Conservation (phyloP, 768 basidiomycete species). For the Tremella yokohamensis region DNA sequence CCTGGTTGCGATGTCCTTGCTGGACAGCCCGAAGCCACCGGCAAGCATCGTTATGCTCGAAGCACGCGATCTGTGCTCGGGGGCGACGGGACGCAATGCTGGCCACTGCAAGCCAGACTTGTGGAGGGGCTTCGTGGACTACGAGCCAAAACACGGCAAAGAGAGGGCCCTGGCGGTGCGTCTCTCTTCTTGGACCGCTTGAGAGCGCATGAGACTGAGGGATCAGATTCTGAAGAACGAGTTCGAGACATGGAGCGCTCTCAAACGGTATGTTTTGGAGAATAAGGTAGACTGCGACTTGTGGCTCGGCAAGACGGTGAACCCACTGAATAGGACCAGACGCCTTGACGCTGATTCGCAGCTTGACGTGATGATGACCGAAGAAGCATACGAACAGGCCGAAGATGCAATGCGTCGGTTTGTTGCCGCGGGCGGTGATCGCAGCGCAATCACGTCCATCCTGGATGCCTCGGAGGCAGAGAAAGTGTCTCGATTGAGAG, state of each 20-base stretch:
- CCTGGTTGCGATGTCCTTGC: slow-evolving; percentile 5
- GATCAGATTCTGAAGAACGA: slow-evolving; percentile 28
- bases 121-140: slow-evolving; percentile 30
- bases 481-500: slow-evolving; percentile 29
- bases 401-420: slow-evolving; percentile 32
- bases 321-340: neutral
- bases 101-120: slow-evolving; percentile 26
- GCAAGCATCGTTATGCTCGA: slow-evolving; percentile 12
- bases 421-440: slow-evolving; percentile 46
- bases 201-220: neutral
- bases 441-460: slow-evolving; percentile 40
- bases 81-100: slow-evolving; percentile 22
- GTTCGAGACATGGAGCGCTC: slow-evolving; percentile 25
- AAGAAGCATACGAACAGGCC: slow-evolving; percentile 28
- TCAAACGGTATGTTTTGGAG: slow-evolving; percentile 25
- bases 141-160: slow-evolving; percentile 15
- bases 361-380: slow-evolving; percentile 37
- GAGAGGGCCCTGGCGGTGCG: slow-evolving; percentile 26
- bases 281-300: slow-evolving; percentile 35
- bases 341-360: slow-evolving; percentile 7
- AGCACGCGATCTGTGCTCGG: slow-evolving; percentile 15
- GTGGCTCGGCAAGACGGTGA: slow-evolving; percentile 37
- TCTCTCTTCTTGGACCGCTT: neutral
- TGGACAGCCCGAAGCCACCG: slow-evolving; percentile 8
- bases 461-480: slow-evolving; percentile 38